These are phyloP conservation scores for Uronychia binucleata DNA, from an alignment of 73 alveolate genomes.

Conservation along the genomic window DNA sequence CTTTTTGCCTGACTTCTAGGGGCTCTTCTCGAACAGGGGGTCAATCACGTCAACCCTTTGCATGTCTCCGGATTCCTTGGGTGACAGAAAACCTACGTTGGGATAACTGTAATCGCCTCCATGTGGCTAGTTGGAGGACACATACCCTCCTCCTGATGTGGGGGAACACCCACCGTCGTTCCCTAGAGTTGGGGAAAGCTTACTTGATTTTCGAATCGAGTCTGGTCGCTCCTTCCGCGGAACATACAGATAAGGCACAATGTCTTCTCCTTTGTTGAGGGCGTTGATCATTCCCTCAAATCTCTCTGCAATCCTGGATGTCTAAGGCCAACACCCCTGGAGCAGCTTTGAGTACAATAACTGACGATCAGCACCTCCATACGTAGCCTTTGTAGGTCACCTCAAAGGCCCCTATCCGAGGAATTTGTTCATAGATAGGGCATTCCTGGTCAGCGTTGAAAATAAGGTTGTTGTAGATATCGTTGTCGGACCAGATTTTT, in stretches of 20 bases:
- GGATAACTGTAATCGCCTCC: background rate
- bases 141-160: background rate
- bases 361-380: background rate
- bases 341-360: slow-evolving; percentile 39
- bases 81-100: background rate
- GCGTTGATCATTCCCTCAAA: slow-evolving; percentile 22
- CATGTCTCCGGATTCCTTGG: background rate
- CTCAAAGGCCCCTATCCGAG: slow-evolving; percentile 55
- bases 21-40: background rate
- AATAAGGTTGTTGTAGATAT: slow-evolving; percentile 29
- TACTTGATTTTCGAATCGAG: background rate
- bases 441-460: slow-evolving; percentile 22
- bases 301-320: slow-evolving; percentile 35
- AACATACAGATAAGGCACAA: background rate
- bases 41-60: background rate
- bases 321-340: slow-evolving; percentile 47
- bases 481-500: slow-evolving; percentile 34
- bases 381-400: slow-evolving; percentile 39
- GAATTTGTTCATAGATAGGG: slow-evolving; percentile 16
- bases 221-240: background rate
- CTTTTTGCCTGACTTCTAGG: background rate
- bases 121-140: background rate
- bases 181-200: background rate
- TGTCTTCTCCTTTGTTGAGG: slow-evolving; percentile 21
- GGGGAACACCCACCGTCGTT: background rate